Evolutionary conservation across 2,329 filamentous ascomycete genomes (phyloP).

Genomic region (Aspergillus caelatus): DNA sequence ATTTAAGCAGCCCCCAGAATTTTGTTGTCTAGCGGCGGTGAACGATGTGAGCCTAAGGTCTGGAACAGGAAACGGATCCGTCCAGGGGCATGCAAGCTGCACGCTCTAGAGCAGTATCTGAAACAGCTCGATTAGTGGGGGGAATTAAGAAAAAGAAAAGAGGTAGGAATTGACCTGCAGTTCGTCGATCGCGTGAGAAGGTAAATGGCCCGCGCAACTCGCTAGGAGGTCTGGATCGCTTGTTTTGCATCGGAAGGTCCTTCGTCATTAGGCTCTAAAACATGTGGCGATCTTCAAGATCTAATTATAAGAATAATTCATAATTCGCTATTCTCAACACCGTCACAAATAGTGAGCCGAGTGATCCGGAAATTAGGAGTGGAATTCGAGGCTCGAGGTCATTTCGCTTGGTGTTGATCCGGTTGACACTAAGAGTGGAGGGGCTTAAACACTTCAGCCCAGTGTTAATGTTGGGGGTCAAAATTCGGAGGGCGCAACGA

Average conservation of each 20-base stretch:
- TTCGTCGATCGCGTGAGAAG: conserved; percentile 11
- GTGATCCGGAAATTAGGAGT: not conserved
- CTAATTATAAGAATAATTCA: conserved; percentile 13
- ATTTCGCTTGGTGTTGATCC: conserved; percentile 12
- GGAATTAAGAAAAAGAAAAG: conserved; percentile 8
- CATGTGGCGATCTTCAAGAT: conserved; percentile 15
- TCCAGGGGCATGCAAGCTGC: conserved; percentile 30
- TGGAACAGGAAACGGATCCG: conserved; percentile 19
- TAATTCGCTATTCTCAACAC: not conserved
- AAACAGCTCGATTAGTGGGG: conserved; percentile 22
- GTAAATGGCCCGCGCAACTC: conserved; percentile 2
- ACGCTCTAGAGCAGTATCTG: conserved; percentile 19
- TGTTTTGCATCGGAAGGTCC: conserved; percentile 9
- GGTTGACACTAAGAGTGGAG: not conserved
- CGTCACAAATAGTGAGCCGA: conserved; percentile 3
- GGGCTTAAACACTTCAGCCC: not conserved
- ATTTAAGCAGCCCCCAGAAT: conserved; percentile 27
- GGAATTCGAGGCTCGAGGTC: conserved; percentile 1
- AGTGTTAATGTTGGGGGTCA: not conserved
- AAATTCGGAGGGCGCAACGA: conserved; percentile 6
- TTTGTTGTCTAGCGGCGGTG: conserved; percentile 36
- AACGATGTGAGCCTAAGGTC: conserved; percentile 7
- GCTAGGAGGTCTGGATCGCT: conserved; percentile 11
- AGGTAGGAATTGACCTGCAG: conserved; percentile 11
- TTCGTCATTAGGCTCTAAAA: conserved; percentile 14